These are phyloP conservation scores for Austroboletus novae-zelandiae DNA, from an alignment of 1,284 basidiomycete genomes.

Conservation along the genomic window DNA sequence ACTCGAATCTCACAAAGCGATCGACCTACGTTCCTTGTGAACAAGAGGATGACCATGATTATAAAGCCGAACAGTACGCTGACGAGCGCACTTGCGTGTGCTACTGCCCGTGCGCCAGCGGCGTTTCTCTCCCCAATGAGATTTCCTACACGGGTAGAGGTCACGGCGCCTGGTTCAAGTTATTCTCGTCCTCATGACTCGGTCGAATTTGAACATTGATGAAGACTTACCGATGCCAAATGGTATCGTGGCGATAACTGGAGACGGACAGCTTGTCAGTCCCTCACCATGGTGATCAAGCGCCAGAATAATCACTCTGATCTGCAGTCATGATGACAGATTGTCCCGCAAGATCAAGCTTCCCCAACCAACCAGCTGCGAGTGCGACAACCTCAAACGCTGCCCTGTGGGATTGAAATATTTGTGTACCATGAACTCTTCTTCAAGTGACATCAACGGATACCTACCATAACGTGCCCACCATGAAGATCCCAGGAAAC, in stretches of 20 bases:
- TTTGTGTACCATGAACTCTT: too few species aligned
- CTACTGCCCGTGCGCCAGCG: slow-evolving; percentile 53
- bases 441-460: too few species aligned
- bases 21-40: slow-evolving; percentile 49
- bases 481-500: slow-evolving; percentile 72
- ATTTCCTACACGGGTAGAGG: slow-evolving; percentile 72
- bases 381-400: slow-evolving; percentile 79
- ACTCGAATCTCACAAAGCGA: background rate
- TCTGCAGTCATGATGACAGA: slow-evolving; percentile 83
- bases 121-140: slow-evolving; percentile 62
- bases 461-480: slow-evolving; percentile 72
- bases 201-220: background rate
- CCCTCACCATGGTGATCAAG: background rate
- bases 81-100: slow-evolving; percentile 61
- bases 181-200: background rate
- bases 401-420: slow-evolving; percentile 47
- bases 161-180: slow-evolving; percentile 52
- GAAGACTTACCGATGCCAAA: slow-evolving; percentile 29
- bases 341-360: slow-evolving; percentile 68
- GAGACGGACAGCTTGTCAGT: slow-evolving; percentile 7
- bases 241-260: slow-evolving; percentile 29
- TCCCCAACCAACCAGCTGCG: slow-evolving; percentile 67
- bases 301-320: slow-evolving; percentile 48
- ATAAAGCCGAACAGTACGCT: slow-evolving; percentile 57
- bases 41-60: slow-evolving; percentile 61